Percentiles rank a stretch among this genome's conserved stretches.
Conservation (phyloP, 2,329 filamentous ascomycete genomes). For the Bipolaris zeicola region DNA sequence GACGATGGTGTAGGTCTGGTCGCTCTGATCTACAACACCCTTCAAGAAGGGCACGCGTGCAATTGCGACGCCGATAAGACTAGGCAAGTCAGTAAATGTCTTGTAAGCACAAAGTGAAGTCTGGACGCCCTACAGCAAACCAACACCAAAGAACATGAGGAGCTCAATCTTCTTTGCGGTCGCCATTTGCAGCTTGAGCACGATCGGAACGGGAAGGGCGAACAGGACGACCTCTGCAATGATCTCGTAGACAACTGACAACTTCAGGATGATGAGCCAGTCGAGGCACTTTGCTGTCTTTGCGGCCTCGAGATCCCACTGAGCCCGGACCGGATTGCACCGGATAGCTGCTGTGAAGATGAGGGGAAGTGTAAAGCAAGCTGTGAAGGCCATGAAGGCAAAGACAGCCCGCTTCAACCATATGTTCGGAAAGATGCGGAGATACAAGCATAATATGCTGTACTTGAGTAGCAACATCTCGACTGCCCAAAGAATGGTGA, state of each 20-base stretch:
- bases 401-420: conserved; percentile 9
- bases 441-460: conserved; percentile 9
- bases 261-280: conserved; percentile 4
- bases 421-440: conserved; percentile 7
- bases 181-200: conserved; percentile 7
- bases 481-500: conserved; percentile 2
- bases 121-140: not conserved
- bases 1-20: conserved; percentile 7
- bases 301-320: conserved; percentile 4
- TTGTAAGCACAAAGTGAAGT: not conserved
- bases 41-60: conserved; percentile 5
- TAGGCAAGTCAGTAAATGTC: not conserved
- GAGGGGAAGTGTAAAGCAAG: conserved; percentile 5
- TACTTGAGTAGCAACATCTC: conserved; percentile 8
- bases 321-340: conserved; percentile 2
- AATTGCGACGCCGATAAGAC: not conserved
- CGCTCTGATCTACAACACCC: conserved; percentile 6
- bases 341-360: conserved; percentile 3
- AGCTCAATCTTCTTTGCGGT: conserved; percentile 6
- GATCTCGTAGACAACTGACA: conserved; percentile 5
- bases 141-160: conserved; percentile 5
- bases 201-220: conserved; percentile 7
- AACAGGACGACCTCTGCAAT: conserved; percentile 5
- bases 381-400: conserved; percentile 7
- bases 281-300: conserved; percentile 6